Evolutionary conservation across 2,329 filamentous ascomycete genomes (phyloP).

Genomic region (Neoscytalidium dimidiatum): DNA sequence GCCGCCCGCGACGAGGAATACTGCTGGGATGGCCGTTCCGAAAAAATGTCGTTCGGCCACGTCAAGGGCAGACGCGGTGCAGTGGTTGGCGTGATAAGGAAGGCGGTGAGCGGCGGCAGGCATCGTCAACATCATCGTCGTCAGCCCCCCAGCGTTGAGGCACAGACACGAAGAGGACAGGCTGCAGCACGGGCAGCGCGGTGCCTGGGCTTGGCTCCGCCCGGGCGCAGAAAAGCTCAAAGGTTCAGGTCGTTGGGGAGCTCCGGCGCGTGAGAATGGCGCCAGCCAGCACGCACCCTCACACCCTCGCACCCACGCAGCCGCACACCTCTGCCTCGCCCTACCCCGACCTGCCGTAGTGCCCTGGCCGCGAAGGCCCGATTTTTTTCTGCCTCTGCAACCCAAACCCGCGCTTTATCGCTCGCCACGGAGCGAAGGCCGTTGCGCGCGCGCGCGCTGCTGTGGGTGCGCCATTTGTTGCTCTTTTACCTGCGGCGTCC

Average conservation of each 20-base stretch:
- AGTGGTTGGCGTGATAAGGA: constrained; percentile 6
- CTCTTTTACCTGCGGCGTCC: not conserved
- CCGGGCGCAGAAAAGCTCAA: too few species aligned
- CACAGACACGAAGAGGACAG: too few species aligned
- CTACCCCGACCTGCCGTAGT: too few species aligned
- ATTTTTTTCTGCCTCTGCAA: constrained; percentile 1
- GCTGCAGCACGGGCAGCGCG: not conserved
- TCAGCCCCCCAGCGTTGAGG: too few species aligned
- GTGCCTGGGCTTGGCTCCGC: not conserved
- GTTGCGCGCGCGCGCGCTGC: not conserved
- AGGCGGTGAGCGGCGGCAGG: constrained; percentile 11
- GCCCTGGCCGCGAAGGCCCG: constrained; percentile 7
- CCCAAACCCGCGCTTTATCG: not conserved
- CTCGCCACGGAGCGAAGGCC: constrained; percentile 4
- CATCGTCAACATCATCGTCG: too few species aligned
- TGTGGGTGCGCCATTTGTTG: constrained; percentile 7
- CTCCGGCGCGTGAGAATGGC: not conserved
- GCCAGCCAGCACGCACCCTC: too few species aligned
- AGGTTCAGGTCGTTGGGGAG: not conserved
- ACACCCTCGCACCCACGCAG: too few species aligned
- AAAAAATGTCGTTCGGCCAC: constrained; percentile 4
- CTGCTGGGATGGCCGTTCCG: not conserved
- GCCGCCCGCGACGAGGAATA: not conserved
- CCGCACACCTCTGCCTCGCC: too few species aligned
- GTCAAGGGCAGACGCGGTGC: not conserved